These are phyloP conservation scores for Trametes versicolor DNA, from an alignment of 1,284 basidiomycete genomes.

Conservation along the genomic window DNA sequence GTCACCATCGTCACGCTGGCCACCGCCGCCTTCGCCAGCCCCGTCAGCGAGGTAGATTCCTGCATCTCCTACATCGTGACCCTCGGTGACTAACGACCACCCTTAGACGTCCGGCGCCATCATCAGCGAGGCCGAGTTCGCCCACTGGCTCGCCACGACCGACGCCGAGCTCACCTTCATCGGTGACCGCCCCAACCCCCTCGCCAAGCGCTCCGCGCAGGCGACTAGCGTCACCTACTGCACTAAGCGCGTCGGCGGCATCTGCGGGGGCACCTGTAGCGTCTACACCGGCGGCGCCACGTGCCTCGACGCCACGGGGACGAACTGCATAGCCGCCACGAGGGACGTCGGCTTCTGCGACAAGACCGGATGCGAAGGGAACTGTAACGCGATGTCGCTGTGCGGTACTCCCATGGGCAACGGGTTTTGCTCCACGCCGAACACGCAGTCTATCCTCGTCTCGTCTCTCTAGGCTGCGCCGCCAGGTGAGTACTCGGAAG, in stretches of 20 bases:
- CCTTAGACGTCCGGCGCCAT: background rate
- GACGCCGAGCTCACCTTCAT: conserved; percentile 20
- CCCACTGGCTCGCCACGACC: conserved; percentile 14
- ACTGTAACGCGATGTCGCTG: background rate
- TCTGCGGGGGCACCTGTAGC: conserved; percentile 12
- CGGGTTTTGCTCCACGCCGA: conserved; percentile 3
- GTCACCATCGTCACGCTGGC: conserved; percentile 2
- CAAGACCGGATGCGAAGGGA: conserved; percentile 1
- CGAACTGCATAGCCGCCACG: conserved; percentile 3
- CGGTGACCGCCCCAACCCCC: conserved; percentile 13
- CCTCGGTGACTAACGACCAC: too few relatives aligned
- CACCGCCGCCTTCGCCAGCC: background rate
- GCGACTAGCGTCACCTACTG: conserved; percentile 5
- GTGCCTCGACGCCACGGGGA: conserved; percentile 4
- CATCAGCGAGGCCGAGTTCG: conserved; percentile 10
- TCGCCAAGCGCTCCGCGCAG: conserved; percentile 10
- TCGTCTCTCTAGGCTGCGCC: background rate
- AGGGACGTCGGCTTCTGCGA: conserved; percentile 11
- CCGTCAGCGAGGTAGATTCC: background rate
- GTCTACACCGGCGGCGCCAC: conserved; percentile 16
- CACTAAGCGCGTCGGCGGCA: conserved; percentile 11
- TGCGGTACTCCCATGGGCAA: conserved; percentile 4
- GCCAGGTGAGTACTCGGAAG: too few relatives aligned
- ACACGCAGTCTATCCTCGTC: conserved; percentile 5
- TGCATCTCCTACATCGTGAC: too few relatives aligned